A percentile compares a stretch with the other conserved stretches of the same genome.
Conservation (phyloP, 2,329 filamentous ascomycete species). For the Colletotrichum sidae region DNA sequence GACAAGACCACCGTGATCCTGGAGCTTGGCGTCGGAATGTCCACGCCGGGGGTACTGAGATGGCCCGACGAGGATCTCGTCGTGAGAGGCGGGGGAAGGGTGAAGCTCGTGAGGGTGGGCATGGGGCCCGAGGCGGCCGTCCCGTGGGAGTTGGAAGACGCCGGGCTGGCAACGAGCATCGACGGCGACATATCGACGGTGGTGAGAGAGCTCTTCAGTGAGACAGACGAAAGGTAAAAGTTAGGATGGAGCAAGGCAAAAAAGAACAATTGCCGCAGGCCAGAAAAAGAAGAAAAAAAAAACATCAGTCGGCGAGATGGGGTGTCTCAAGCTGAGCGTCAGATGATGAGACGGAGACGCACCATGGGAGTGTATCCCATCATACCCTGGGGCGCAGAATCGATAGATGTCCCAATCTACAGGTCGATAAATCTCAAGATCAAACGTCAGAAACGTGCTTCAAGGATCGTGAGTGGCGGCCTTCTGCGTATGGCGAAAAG, state of each 20-base stretch:
- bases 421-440: conserved; percentile 10
- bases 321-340: conserved; percentile 32
- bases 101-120: conserved; percentile 38
- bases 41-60: conserved; percentile 38
- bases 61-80: conserved; percentile 39
- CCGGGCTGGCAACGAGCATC: conserved; percentile 35
- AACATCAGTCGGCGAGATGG: conserved; percentile 22
- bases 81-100: conserved; percentile 22
- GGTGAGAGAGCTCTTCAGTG: conserved; percentile 12
- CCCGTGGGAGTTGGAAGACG: conserved; percentile 34
- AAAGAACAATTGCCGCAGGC: neutral
- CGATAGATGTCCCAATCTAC: conserved; percentile 16
- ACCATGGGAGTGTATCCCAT: conserved; percentile 8
- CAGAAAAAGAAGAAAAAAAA: too few relatives aligned
- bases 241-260: conserved; percentile 7
- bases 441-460: conserved; percentile 25
- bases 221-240: neutral
- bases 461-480: conserved; percentile 14
- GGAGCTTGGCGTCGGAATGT: conserved; percentile 40
- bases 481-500: neutral
- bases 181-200: conserved; percentile 36
- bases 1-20: conserved; percentile 34
- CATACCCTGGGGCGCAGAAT: neutral
- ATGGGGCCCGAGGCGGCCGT: conserved; percentile 38
- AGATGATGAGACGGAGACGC: conserved; percentile 32